phyloP scores from a whole-genome alignment of 108 stramenopile genomes.

The Chaetoceros tenuissimus region DNA sequence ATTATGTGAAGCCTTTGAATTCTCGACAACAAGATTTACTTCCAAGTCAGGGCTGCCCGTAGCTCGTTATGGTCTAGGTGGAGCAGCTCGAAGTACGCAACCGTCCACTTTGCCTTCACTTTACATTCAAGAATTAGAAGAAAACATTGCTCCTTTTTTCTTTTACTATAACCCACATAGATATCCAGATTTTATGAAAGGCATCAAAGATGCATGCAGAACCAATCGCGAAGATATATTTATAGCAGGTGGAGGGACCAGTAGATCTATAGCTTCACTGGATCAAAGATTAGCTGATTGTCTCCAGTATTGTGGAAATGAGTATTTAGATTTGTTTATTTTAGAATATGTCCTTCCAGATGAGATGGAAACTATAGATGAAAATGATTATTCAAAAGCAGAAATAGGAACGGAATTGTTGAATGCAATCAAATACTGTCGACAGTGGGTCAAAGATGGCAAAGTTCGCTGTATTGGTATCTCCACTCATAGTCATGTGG shows the following conservation, averaged over 20 bases:
- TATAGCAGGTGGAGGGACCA: conserved; percentile 23
- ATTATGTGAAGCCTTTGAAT: too few species aligned
- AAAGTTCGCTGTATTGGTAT: conserved; percentile 18
- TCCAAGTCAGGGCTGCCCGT: too few species aligned
- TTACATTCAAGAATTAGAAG: conserved; percentile 9
- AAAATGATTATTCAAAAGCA: too few species aligned
- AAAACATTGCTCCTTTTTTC: conserved; percentile 23
- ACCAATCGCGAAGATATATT: conserved; percentile 16
- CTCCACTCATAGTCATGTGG: conserved; percentile 25
- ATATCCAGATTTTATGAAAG: conserved; percentile 24
- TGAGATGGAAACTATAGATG: too few species aligned
- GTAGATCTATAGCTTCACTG: conserved; percentile 5
- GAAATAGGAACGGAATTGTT: background rate
- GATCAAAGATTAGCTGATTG: conserved; percentile 22
- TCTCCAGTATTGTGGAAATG: conserved; percentile 16
- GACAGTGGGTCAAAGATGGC: conserved; percentile 8
- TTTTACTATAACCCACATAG: conserved; percentile 37
- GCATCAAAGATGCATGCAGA: conserved; percentile 7
- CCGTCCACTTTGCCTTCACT: conserved; percentile 9
- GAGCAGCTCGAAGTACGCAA: conserved; percentile 22
- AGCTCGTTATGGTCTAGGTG: too few species aligned
- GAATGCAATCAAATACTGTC: too few species aligned
- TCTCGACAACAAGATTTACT: too few species aligned
- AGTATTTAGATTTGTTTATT: conserved; percentile 27
- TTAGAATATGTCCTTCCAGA: conserved; percentile 29